Base-by-base conservation (phyloP, 345 rosid genomes). In the Lepidium didymum region DNA sequence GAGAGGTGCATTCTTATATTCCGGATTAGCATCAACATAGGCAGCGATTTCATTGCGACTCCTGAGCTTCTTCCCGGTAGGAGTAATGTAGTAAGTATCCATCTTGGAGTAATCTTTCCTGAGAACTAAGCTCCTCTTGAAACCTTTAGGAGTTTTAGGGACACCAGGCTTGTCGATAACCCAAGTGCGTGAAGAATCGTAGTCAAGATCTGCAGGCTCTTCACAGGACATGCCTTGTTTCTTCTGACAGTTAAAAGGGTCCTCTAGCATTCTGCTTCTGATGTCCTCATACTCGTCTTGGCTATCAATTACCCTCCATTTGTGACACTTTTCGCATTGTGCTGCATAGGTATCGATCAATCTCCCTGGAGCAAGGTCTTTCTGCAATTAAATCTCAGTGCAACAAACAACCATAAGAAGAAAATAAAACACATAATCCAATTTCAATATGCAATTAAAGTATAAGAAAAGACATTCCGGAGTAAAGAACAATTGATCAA, bases 101-200 rank as follows among this genome's bases (percentile, higher is more conserved):
- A 92, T 70, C 82, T 86, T 92, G 16, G 96, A 87, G 78, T 74
- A 87, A 56, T 92, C 98, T 62, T 38, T 81, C 36, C 98, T 72
- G 2, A 92, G 86, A 46, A 86, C 78, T 64, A 92, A 77, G 71
- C 82, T 84, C 60, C 98, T 73, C 79, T 80, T 86, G 80, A 92
- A 92, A 62, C 98, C 98, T 70, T 55, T 64, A 0, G 98, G 98
- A 0, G 97, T 87, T 81, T 83, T 91, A 1, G 97, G 96, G 34
- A 89, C 16, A 72, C 90, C 90, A 47, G 96, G 96, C 80, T 50
- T 87, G 80, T 92, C 98, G 7, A 89, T 80, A 56, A 82, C 95
- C 98, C 98, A 92, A 2, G 87, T 85, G 14, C 91, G 77, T 15
- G 84, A 47, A 4, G 85, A 44, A 74, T 92, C 80, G 9, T 83